These are phyloP conservation scores for Calonectria pteridis DNA, from an alignment of 2,329 filamentous ascomycete genomes.

Conservation along the genomic window DNA sequence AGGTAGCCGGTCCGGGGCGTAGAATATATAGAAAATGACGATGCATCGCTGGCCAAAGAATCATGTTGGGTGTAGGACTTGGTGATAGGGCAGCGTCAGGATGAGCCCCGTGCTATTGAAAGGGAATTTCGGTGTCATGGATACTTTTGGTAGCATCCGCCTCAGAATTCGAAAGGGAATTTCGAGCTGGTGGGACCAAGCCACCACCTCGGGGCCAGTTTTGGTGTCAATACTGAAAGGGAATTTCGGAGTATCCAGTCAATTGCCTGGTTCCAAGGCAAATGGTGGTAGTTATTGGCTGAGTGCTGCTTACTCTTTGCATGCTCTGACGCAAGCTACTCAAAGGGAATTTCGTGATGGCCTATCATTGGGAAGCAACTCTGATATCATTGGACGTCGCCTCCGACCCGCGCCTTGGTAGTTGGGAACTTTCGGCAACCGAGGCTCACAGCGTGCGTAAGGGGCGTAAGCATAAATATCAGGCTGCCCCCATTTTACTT, in stretches of 20 bases:
- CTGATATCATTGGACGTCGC: background rate
- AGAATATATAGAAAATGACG: background rate
- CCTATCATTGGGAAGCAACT: background rate
- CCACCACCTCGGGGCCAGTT: background rate
- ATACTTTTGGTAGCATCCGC: background rate
- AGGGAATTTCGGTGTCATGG: background rate
- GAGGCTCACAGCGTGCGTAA: background rate
- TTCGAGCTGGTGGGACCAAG: background rate
- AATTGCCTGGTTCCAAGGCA: background rate
- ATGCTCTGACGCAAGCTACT: background rate
- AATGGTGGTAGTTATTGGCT: background rate
- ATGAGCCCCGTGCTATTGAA: background rate
- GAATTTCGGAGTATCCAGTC: background rate
- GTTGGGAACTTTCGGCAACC: background rate
- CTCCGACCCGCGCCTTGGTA: background rate
- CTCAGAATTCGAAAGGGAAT: background rate
- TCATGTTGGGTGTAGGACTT: background rate
- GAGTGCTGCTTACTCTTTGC: background rate
- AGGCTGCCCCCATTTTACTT: background rate
- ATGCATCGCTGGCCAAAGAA: no score
- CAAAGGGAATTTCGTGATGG: background rate
- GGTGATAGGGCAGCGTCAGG: no score
- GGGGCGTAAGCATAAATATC: background rate
- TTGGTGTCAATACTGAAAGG: background rate
- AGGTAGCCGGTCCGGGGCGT: background rate